Evolutionary conservation across 768 basidiomycete species (phyloP), one percentile per base, ranked within the genome.

Genomic region (Sporobolomyces roseus): DNA sequence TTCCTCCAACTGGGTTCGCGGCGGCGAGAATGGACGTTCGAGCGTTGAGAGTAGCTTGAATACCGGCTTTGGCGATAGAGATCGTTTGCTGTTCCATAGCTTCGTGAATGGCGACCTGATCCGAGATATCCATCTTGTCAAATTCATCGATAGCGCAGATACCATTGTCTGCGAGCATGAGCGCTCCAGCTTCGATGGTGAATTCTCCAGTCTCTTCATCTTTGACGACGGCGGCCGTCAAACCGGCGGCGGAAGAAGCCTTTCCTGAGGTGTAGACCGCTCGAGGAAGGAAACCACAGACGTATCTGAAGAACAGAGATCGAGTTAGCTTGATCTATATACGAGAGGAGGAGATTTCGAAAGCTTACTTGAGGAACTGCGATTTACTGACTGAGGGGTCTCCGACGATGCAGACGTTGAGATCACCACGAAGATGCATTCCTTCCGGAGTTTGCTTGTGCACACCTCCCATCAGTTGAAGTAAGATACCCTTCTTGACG

Each of bases 101-200:
- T 83, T 98, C 94, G 83, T 99, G 96, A 75, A 99, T 98, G 41
- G 96, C 96, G 49, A 98, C 92, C 78, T 98, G 96, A 78, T 98
- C 96, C 0, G 90, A 87, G 60, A 97, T 87, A 78, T 98, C 94
- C 96, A 99, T 99, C 80, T 99, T 99, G 84, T 99, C 96, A 76
- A 99, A 99, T 79, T 98, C 96, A 81, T 99, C 96, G 75, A 99
- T 99, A n/a, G 93, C 93, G 77, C 96, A 99, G 77, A 98, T 97
- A 12, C 96, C 96, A 74, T 98, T 98, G 80, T 99, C 96, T 9
- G 96, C 96, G 5, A 99, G 85, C 96, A 99, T 98, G 73, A 99
- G 84, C 6, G 96, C 96, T 55, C 96, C 96, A 27, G 96, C 96
- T 81, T 99, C 96, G 76, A 98, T 98, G 0, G 96, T 98, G 81